Base-by-base conservation (phyloP, 805 yeast species). In the Metschnikowia reukaufii region DNA sequence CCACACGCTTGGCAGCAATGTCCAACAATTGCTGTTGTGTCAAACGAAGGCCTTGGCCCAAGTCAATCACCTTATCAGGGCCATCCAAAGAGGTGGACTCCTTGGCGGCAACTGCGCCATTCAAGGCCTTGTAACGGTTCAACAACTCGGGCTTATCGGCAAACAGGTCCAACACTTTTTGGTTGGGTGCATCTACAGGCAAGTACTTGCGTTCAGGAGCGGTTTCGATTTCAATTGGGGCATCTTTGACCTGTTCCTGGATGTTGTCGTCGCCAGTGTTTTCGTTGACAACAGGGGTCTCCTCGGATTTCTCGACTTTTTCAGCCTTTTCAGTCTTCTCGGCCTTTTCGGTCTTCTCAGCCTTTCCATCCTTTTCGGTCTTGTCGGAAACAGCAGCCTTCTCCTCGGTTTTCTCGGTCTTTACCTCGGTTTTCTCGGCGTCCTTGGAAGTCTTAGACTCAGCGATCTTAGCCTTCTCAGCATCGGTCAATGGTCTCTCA, bases 1-100 rank as follows among this genome's bases (percentile, higher is more conserved):
- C 77, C 32, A 79, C 81, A 53, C 83, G 70, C 52, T 67, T 68
- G 33, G 77, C 75, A 18, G 84, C 84, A 57, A 79, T 74, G 42
- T 71, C 83, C 54, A 77, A 67, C 50, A 79, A 72, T 60, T 79
- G 81, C 45, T 73, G 74, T 54, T 79, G 81, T 38, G 83, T 74
- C 68, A 79, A 67, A 39, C 60, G 67, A 60, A 79, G 68, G 16
- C 83, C 83, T 37, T 77, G 73, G 45, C 84, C 84, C 51, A 79
- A 65, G 54, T 77, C 75, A 52, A 79, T 62, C 19, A 72, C 61
- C 61, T 76, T 70, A 52, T 75, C 72, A 1, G 80, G 78, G 56
- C 77, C 79, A 47, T 73, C 77, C 49, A 78, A 65, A 36, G 61
- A 64, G 31, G 70, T 70, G 36, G 74, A 63, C 55, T 74, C 65